A percentile compares a stretch with the other conserved stretches of the same genome.
Evolutionary conservation across 1,284 basidiomycete species (phyloP).

Genomic region (Schizopora paradoxa): DNA sequence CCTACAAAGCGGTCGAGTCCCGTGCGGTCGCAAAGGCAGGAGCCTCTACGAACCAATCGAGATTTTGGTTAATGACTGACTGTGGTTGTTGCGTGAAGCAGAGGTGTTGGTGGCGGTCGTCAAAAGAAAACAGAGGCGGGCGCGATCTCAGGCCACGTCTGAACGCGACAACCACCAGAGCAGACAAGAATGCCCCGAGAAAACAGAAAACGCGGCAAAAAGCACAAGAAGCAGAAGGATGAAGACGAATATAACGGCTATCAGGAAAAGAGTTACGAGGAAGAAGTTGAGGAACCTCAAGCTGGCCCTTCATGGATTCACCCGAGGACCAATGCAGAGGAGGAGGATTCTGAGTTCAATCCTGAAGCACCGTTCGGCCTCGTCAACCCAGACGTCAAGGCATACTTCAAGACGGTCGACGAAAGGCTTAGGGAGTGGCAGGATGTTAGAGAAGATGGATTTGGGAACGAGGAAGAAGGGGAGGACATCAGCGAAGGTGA

Average conservation of each 20-base stretch:
- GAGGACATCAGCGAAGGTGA: constrained; percentile 73
- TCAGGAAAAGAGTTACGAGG: constrained; percentile 14
- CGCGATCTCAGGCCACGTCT: too few relatives aligned
- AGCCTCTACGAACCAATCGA: too few relatives aligned
- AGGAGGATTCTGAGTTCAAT: constrained; percentile 34
- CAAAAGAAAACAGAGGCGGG: too few relatives aligned
- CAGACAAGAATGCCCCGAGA: constrained; percentile 79
- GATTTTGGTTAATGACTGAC: too few relatives aligned
- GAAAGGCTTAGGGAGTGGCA: constrained; percentile 85
- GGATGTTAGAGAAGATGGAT: constrained; percentile 33
- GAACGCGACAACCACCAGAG: too few relatives aligned
- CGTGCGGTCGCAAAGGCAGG: too few relatives aligned
- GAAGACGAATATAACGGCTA: constrained; percentile 23
- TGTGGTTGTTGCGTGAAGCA: too few relatives aligned
- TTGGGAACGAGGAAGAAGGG: constrained; percentile 41
- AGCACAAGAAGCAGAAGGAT: constrained; percentile 50
- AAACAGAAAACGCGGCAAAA: constrained; percentile 72
- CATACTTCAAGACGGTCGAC: constrained; percentile 86
- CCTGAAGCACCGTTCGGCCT: constrained; percentile 82
- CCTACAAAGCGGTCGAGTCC: too few relatives aligned
- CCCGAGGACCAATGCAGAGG: constrained; percentile 28
- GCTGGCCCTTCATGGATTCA: constrained; percentile 65
- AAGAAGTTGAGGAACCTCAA: constrained; percentile 23
- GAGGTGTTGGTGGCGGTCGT: too few relatives aligned
- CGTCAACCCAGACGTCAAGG: constrained; percentile 83